Percentiles rank a stretch among this genome's conserved stretches.
Conservation (phyloP, 2,329 filamentous ascomycete species). For the Alternaria ethzedia region DNA sequence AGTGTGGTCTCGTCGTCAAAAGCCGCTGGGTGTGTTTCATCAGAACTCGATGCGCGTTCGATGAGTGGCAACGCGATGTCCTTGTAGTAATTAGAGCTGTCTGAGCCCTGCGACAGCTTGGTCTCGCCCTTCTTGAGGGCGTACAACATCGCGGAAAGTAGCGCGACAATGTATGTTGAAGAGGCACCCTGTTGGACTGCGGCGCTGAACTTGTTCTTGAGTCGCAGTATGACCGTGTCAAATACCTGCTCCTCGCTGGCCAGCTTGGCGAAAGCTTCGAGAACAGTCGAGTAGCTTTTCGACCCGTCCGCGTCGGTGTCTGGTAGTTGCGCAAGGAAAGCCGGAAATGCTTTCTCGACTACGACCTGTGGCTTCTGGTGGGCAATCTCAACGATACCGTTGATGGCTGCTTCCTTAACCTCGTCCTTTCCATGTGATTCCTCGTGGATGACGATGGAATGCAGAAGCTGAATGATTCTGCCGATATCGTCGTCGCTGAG, state of each 20-base stretch:
- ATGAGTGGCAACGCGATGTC: slow-evolving; percentile 55
- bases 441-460: slow-evolving; percentile 67
- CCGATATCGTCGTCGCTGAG: slow-evolving; percentile 52
- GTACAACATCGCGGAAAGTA: slow-evolving; percentile 67
- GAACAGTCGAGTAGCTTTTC: slow-evolving; percentile 58
- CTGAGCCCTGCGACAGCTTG: slow-evolving; percentile 54
- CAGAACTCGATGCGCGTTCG: slow-evolving; percentile 43
- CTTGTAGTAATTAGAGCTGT: slow-evolving; percentile 53
- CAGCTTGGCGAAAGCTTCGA: slow-evolving; percentile 70
- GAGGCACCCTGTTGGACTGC: slow-evolving; percentile 61
- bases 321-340: slow-evolving; percentile 69
- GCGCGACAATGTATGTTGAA: slow-evolving; percentile 62
- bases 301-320: slow-evolving; percentile 59
- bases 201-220: slow-evolving; percentile 68
- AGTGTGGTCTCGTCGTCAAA: slow-evolving; percentile 59
- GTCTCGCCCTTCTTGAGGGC: slow-evolving; percentile 63
- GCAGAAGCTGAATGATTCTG: slow-evolving; percentile 64
- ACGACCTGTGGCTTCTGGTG: slow-evolving; percentile 67
- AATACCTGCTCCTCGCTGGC: slow-evolving; percentile 68
- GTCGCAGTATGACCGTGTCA: slow-evolving; percentile 65
- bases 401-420: slow-evolving; percentile 64
- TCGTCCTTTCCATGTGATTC: slow-evolving; percentile 63
- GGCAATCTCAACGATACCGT: slow-evolving; percentile 65
- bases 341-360: slow-evolving; percentile 69
- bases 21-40: slow-evolving; percentile 37